Evolutionary conservation across 345 rosid species (phyloP), one percentile per base, ranked within the genome.

Genomic region (Geranium brycei): DNA sequence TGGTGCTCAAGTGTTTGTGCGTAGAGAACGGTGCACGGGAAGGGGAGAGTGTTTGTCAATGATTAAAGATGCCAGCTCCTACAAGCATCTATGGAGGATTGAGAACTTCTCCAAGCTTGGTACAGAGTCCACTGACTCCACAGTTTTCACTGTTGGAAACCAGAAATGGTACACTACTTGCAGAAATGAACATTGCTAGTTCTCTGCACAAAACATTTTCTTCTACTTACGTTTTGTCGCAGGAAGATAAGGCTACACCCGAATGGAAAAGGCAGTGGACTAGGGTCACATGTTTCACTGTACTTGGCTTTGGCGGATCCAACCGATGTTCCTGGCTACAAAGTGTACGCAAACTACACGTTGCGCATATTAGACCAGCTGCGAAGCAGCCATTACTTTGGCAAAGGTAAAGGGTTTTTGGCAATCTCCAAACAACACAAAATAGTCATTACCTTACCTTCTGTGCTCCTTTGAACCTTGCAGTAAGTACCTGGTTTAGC

Each of bases 191-290:
- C 53, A 6, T 13, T 47, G 7, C 15, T 47, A 13, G 13, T 17
- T 17, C 2, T 51, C 10, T 35, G 41, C 10, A 35, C 41, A 35
- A 7, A 35, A 35, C 12, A 17, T n/a, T 19, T 30, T 4, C 3
- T 1, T 28, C 3, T 59, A 32, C 7, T 19, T 51, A 13, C 35
- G 17, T 59, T 31, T 5, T 55, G 40, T 38, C 67, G 62, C 76
- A 81, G 85, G 85, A 74, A 66, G 64, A 66, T 81, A 38, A 61
- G 67, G 56, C 62, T 81, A 55, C 70, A 70, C 76, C 82, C 81
- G 0, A 60, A 19, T 38, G 85, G 80, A 74, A 64, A 66, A 62
- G 69, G 57, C 23, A 56, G 13, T 14, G 81, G 81, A 60, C 18
- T 59, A 1, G 71, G 69, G 13, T 58, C 5, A 47, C 69, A 32